These are phyloP conservation scores for Flaveria bidentis DNA, from an alignment of 129 eudicot genomes.

Conservation along the genomic window DNA sequence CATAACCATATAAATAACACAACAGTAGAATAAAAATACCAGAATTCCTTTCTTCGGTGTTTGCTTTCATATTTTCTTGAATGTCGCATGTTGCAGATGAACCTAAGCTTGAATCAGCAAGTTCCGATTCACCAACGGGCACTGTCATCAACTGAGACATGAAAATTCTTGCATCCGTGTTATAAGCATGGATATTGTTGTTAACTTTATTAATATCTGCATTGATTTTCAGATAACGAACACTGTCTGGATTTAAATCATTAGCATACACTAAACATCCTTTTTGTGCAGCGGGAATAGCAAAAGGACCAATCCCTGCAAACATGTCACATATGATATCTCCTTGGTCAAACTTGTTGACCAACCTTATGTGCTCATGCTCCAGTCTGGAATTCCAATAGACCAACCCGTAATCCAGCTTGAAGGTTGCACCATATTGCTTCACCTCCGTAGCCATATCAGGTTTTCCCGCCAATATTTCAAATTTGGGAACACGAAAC, in stretches of 20 bases:
- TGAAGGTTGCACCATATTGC: constrained; percentile 93
- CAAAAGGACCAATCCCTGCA: constrained; percentile 98
- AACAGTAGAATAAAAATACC: constrained; percentile 22
- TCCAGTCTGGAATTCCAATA: constrained; percentile 98
- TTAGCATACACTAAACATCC: constrained; percentile 92
- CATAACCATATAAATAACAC: not conserved
- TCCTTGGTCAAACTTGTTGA: constrained; percentile 68
- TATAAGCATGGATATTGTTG: constrained; percentile 51
- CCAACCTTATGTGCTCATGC: constrained; percentile 86
- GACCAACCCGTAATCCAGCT: constrained; percentile 91
- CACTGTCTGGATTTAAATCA: constrained; percentile 91
- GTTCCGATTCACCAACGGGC: constrained; percentile 45
- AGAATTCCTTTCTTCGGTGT: constrained; percentile 33
- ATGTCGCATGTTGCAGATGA: constrained; percentile 29
- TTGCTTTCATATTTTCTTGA: constrained; percentile 14
- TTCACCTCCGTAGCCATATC: constrained; percentile 94
- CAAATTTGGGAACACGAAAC: constrained; percentile 96
- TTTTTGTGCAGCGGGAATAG: constrained; percentile 95
- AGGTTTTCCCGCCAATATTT: constrained; percentile 72
- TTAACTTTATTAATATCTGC: constrained; percentile 83
- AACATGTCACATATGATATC: constrained; percentile 92
- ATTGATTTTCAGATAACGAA: constrained; percentile 74
- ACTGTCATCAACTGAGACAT: constrained; percentile 63
- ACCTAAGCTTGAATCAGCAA: constrained; percentile 27
- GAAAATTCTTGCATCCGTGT: constrained; percentile 86